phyloP scores from a whole-genome alignment of 2,329 filamentous ascomycete genomes.

The Coccinonectria pachysandricola region DNA sequence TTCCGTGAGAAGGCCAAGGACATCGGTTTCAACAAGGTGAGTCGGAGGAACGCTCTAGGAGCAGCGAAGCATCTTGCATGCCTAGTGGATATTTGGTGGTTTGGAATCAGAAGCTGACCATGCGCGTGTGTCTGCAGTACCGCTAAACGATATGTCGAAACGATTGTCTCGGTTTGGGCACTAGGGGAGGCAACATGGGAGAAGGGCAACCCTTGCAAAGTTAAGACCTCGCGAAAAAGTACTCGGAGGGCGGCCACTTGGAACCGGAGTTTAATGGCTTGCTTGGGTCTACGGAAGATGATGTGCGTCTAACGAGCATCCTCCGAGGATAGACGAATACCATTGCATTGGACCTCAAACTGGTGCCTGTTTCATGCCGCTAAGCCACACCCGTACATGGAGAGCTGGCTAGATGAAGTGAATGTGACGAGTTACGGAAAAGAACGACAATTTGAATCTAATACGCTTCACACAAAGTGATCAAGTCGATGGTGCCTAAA shows the following conservation, averaged over 20 bases:
- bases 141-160: conserved; percentile 25
- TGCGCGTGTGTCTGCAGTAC: conserved; percentile 20
- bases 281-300: conserved; percentile 34
- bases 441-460: too few species aligned
- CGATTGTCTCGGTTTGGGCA: conserved; percentile 17
- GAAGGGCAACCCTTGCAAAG: conserved; percentile 17
- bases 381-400: too few species aligned
- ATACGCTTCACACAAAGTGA: too few species aligned
- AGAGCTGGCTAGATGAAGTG: too few species aligned
- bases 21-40: conserved; percentile 64
- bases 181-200: conserved; percentile 11
- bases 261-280: conserved; percentile 36
- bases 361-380: too few species aligned
- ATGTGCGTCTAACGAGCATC: conserved; percentile 32
- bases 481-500: too few species aligned
- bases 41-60: conserved; percentile 11
- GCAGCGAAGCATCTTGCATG: too few species aligned
- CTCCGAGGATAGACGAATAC: conserved; percentile 34
- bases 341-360: conserved; percentile 27
- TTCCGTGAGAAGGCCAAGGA: conserved; percentile 65
- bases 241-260: conserved; percentile 33
- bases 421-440: too few species aligned
- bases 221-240: conserved; percentile 27
- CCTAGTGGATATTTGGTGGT: too few species aligned
- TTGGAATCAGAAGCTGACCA: conserved; percentile 14